phyloP scores from a whole-genome alignment of 78 protist genomes.

The Dictyostelium discoideum region DNA sequence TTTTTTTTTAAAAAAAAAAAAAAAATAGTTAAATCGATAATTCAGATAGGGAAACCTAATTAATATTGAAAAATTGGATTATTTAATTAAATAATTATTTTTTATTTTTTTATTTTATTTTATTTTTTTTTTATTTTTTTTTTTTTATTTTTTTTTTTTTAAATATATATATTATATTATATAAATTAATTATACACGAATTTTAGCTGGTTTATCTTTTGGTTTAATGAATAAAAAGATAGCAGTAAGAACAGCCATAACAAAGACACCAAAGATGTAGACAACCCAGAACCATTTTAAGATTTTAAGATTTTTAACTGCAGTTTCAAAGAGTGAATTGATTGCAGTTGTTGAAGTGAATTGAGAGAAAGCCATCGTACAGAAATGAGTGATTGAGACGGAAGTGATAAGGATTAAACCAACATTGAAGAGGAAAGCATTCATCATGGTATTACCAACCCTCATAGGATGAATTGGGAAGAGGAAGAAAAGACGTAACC shows the following conservation, averaged over 20 bases:
- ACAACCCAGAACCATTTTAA: constrained; percentile 82
- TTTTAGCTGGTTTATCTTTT: constrained; percentile 65
- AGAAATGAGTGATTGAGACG: constrained; percentile 91
- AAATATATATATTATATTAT: too few species aligned
- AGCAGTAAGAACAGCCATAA: constrained; percentile 43
- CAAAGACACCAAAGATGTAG: constrained; percentile 65
- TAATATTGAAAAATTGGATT: too few species aligned
- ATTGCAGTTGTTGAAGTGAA: constrained; percentile 87
- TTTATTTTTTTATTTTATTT: background rate
- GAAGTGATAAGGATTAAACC: constrained; percentile 86
- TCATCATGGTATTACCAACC: constrained; percentile 91
- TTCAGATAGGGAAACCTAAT: too few species aligned
- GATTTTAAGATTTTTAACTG: constrained; percentile 35
- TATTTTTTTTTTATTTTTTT: background rate
- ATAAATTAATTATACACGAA: background rate
- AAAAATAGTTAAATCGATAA: too few species aligned
- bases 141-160: background rate
- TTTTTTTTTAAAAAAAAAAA: too few species aligned
- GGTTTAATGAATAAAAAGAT: constrained; percentile 56
- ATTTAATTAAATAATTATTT: too few species aligned
- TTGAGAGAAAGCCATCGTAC: constrained; percentile 85
- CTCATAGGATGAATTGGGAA: constrained; percentile 95
- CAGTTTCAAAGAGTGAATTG: constrained; percentile 49
- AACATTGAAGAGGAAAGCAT: constrained; percentile 95
- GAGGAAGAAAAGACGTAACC: constrained; percentile 85